Percentiles rank a stretch among this genome's conserved stretches.
These are phyloP conservation scores for Pseudogymnoascus sp. DNA, from an alignment of 2,329 filamentous ascomycete species.

Conservation along the genomic window DNA sequence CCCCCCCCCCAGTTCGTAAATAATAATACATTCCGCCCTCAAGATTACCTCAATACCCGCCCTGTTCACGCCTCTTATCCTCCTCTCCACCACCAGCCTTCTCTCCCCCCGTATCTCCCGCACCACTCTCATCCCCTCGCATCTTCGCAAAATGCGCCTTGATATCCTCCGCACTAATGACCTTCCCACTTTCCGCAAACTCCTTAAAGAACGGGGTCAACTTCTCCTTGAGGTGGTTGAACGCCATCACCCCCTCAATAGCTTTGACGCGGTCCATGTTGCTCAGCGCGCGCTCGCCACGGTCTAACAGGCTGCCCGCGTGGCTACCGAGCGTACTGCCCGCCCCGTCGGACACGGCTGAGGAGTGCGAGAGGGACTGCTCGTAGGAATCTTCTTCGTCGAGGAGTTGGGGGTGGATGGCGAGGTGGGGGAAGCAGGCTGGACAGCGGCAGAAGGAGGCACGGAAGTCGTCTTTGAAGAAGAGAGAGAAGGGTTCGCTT, in stretches of 20 bases:
- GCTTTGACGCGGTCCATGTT: constrained; percentile 88
- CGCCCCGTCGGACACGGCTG: constrained; percentile 42
- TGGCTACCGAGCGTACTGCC: constrained; percentile 55
- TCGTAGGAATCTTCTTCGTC: constrained; percentile 95
- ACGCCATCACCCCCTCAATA: constrained; percentile 96
- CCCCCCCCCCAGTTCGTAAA: neutral
- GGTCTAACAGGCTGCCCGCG: constrained; percentile 69
- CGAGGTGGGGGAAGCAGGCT: constrained; percentile 66
- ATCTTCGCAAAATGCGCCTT: constrained; percentile 94
- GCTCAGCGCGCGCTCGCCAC: constrained; percentile 83
- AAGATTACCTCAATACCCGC: constrained; percentile 29
- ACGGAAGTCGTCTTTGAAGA: constrained; percentile 72
- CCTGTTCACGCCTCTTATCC: constrained; percentile 37
- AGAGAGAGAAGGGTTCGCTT: constrained; percentile 62
- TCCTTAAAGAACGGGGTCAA: constrained; percentile 91
- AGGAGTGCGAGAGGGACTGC: constrained; percentile 68
- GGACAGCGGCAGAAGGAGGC: constrained; percentile 73
- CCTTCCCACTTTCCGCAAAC: constrained; percentile 82
- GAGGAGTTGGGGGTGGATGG: constrained; percentile 67
- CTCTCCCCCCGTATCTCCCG: constrained; percentile 22
- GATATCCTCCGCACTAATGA: constrained; percentile 89
- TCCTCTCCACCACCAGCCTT: constrained; percentile 23
- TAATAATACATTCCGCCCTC: neutral
- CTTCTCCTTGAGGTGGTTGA: constrained; percentile 91
- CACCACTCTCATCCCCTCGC: constrained; percentile 65